These are phyloP conservation scores for Tulasnella sp. DNA, from an alignment of 768 basidiomycete genomes.

Conservation along the genomic window DNA sequence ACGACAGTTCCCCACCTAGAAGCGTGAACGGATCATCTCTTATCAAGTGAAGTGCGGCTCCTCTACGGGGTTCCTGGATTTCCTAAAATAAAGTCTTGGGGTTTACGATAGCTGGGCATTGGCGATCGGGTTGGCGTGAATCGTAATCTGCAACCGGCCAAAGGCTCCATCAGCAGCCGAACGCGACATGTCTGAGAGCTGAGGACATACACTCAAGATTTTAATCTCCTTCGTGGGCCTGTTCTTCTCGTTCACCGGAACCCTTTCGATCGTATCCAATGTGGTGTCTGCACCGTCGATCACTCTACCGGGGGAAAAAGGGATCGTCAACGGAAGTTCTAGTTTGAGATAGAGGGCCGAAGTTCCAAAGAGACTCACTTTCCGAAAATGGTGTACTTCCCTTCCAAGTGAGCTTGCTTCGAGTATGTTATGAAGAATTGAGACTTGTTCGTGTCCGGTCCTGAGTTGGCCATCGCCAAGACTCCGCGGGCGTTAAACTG, in stretches of 20 bases:
- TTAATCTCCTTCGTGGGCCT: conserved; percentile 82
- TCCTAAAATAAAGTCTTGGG: conserved; percentile 32
- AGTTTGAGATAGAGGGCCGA: background rate
- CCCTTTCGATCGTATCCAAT: conserved; percentile 87
- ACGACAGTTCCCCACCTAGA: background rate
- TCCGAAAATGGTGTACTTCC: conserved; percentile 86
- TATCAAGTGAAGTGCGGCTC: no score
- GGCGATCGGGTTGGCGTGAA: conserved; percentile 94
- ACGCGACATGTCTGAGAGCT: background rate
- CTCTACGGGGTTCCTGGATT: background rate
- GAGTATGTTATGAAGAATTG: conserved; percentile 68
- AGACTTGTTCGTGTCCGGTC: conserved; percentile 88
- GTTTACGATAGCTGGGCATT: conserved; percentile 48
- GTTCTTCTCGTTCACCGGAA: conserved; percentile 87
- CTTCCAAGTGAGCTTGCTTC: conserved; percentile 91
- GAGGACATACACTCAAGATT: conserved; percentile 60
- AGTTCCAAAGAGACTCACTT: conserved; percentile 42
- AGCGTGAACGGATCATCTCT: no score
- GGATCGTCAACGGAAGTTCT: background rate
- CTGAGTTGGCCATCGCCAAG: conserved; percentile 97
- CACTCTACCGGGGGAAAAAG: conserved; percentile 45
- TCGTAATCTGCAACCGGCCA: conserved; percentile 42
- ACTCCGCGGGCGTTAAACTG: conserved; percentile 95
- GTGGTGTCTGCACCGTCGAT: conserved; percentile 96
- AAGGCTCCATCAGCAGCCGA: background rate